Base-by-base conservation (phyloP, 1,139 yeast species). In the Candida anutae region DNA sequence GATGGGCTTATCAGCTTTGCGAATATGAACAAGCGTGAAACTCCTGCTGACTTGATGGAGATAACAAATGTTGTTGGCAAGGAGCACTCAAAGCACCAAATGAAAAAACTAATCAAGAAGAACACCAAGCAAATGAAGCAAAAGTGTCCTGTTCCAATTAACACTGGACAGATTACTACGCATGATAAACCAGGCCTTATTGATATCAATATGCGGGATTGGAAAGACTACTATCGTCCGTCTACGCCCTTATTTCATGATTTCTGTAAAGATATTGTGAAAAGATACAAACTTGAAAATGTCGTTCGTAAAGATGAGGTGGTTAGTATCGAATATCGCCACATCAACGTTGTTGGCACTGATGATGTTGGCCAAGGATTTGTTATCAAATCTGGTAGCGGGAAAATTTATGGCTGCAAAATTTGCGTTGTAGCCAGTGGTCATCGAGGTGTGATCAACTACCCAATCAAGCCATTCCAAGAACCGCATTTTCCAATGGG, bases 201-300 rank as follows among this genome's bases (percentile, higher is more conserved):
- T 8, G 62, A 64, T 35, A 53, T 65, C 26, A 63, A 66, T 36
- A 60, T 62, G 65, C 45, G 73, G 27, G 69, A 63, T 34, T 57
- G 65, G 54, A 54, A 56, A 27, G 73, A 67, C 36, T 67, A 62
- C 36, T 66, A 63, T 36, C 47, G 72, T 10, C 73, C 73, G 0
- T 56, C 68, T 0, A 59, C 71, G 0, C 41, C 41, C 9, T 42
- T 67, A 11, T 67, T 66, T 39, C 45, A 43, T 17, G 68, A 62
- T 34, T 63, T 55, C 33, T 67, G 73, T 34, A 36, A 45, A 4
- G 59, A 52, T 18, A 43, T 67, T 4, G 42, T 61, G 3, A 42
- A 46, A 2, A 38, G 70, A 6, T 66, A 65, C 36, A 30, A 44
- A 2, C 46, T 67, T 9, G 36, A 45, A 4, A 35, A 51, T 21